A percentile compares a stretch with the other conserved stretches of the same genome.
These are phyloP conservation scores for Phytophthora sansomeana DNA, from an alignment of 352 stramenopile genomes.

Conservation along the genomic window DNA sequence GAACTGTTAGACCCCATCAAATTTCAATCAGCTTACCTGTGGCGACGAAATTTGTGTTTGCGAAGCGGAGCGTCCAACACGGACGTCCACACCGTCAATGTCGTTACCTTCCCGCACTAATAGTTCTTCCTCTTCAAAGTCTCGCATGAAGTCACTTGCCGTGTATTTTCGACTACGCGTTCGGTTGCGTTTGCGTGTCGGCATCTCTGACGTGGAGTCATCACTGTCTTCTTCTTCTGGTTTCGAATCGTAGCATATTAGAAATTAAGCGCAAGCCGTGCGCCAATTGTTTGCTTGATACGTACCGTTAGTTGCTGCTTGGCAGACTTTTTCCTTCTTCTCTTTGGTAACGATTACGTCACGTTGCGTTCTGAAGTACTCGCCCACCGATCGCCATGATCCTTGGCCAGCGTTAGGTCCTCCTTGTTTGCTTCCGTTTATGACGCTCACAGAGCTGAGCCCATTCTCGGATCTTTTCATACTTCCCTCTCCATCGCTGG, in stretches of 20 bases:
- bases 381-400: conserved; percentile 50
- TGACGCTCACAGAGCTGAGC: not conserved
- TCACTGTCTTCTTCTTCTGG: conserved; percentile 59
- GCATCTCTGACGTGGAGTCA: conserved; percentile 40
- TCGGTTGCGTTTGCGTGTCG: conserved; percentile 12
- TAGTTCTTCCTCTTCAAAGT: conserved; percentile 78
- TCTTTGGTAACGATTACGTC: conserved; percentile 38
- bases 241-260: conserved; percentile 4
- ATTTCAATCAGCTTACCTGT: conserved; percentile 21
- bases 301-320: conserved; percentile 33
- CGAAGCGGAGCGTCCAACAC: conserved; percentile 28
- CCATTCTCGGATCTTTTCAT: conserved; percentile 4
- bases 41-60: conserved; percentile 22
- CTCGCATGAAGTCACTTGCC: conserved; percentile 79
- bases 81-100: conserved; percentile 21
- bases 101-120: conserved; percentile 40
- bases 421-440: conserved; percentile 10
- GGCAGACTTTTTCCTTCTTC: conserved; percentile 26
- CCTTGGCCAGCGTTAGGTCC: conserved; percentile 2
- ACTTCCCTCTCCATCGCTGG: not conserved
- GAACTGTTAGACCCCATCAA: not conserved
- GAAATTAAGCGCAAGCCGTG: not conserved
- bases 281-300: conserved; percentile 2
- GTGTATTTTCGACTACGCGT: conserved; percentile 74
- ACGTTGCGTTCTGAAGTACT: conserved; percentile 67